phyloP scores from a whole-genome alignment of 2,329 filamentous ascomycete species.

The Epichloe festucae region DNA sequence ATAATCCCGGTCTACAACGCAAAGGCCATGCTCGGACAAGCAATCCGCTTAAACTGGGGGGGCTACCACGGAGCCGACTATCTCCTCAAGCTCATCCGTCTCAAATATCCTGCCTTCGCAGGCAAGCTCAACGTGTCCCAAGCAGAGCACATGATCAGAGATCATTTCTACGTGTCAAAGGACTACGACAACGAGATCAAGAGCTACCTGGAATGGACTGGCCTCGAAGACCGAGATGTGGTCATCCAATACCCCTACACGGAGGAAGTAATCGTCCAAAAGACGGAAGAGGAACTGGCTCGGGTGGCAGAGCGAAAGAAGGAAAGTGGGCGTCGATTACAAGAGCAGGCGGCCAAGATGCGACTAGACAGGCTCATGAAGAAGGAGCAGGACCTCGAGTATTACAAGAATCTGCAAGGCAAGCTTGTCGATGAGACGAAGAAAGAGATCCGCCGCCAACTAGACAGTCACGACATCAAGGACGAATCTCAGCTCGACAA shows the following conservation, averaged over 20 bases:
- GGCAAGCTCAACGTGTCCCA: conserved; percentile 78
- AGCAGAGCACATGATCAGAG: conserved; percentile 72
- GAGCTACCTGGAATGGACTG: conserved; percentile 77
- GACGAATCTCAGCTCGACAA: conserved; percentile 80
- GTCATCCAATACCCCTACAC: conserved; percentile 90
- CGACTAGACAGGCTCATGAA: conserved; percentile 86
- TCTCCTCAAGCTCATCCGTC: conserved; percentile 70
- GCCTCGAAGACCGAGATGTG: conserved; percentile 76
- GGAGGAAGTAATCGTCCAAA: conserved; percentile 79
- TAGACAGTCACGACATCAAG: conserved; percentile 85
- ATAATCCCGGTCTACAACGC: conserved; percentile 84
- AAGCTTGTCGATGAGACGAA: conserved; percentile 67
- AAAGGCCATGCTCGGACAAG: conserved; percentile 72
- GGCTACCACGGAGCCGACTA: conserved; percentile 85
- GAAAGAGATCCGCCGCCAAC: conserved; percentile 74
- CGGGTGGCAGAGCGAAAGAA: conserved; percentile 86
- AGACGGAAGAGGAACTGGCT: conserved; percentile 87
- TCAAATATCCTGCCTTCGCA: conserved; percentile 86
- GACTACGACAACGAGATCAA: conserved; percentile 71
- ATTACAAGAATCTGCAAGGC: conserved; percentile 73
- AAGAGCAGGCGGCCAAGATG: conserved; percentile 97
- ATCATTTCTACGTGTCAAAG: conserved; percentile 80
- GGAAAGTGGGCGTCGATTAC: conserved; percentile 78
- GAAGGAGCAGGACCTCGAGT: conserved; percentile 91
- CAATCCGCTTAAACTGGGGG: conserved; percentile 88